Base-by-base conservation (phyloP, 2,329 filamentous ascomycete species). In the Botrytis byssoidea region DNA sequence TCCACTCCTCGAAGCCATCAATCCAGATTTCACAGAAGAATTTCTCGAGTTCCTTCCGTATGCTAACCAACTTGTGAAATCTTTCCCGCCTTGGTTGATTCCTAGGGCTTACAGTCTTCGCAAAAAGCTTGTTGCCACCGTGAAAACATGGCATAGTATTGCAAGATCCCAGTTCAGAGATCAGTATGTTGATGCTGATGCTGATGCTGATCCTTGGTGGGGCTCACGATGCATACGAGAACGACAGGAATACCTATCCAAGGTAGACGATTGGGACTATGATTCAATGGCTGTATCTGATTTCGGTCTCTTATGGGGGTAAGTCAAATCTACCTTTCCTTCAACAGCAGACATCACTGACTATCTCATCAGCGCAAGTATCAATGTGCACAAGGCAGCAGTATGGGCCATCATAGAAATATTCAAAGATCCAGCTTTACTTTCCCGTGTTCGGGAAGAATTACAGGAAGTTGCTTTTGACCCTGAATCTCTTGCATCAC, bases 291-390 rank as follows among this genome's bases (percentile, higher is more conserved):
- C 35, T 65, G 61, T 46, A 16, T 37, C 61, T 4, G 37, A 65
- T 35, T 42, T 65, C 4, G 61, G 61, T n/a, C 35, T 65, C 14
- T 18, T 65, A 22, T 65, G 61, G 61, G 35, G 35, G 22, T 44
- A n/a, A 9, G 61, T 65, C 42, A 14, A 3, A 14, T 65, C 5
- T 35, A 64, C 48, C 1, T 51, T 51, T 14, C 10, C 25, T 51
- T n/a, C 48, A 51, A 51, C 10, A 51, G 5, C 4, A n/a, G 48
- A 14, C 48, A 51, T 51, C 2, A n/a, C 25, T 51, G 22, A 51
- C 48, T 51, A 44, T 37, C 10, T 67, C 20, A 48, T 25, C 29
- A 67, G 64, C 29, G 64, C 64, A 67, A 67, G 48, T 18, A 67
- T 29, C n/a, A 67, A 67, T 22, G 14, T 48, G 5, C 42, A 48